Evolutionary conservation across 352 stramenopile species (phyloP).

Genomic region (Phytophthora hibernalis): DNA sequence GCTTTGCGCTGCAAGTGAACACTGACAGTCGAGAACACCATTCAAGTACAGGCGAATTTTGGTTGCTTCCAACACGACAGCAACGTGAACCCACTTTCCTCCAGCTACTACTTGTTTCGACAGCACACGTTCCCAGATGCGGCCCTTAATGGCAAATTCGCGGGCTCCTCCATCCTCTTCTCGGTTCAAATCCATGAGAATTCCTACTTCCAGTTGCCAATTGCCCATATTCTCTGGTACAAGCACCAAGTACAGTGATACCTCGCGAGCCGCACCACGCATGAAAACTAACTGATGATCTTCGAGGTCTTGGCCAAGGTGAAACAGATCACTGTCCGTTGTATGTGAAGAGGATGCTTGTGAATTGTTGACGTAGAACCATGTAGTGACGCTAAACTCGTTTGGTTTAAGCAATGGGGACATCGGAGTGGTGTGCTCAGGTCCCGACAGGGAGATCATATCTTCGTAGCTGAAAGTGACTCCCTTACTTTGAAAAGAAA

Average conservation of each 20-base stretch:
- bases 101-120: constrained; percentile 78
- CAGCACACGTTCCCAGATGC: constrained; percentile 65
- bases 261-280: constrained; percentile 67
- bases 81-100: constrained; percentile 86
- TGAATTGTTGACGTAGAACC: constrained; percentile 70
- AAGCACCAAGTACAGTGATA: constrained; percentile 69
- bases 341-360: neutral
- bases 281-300: constrained; percentile 75
- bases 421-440: constrained; percentile 38
- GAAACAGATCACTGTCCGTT: constrained; percentile 1
- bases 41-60: constrained; percentile 94
- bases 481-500: constrained; percentile 66
- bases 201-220: constrained; percentile 71
- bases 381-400: constrained; percentile 91
- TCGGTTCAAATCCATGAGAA: constrained; percentile 41
- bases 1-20: constrained; percentile 52
- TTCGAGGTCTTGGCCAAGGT: constrained; percentile 6
- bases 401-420: constrained; percentile 66
- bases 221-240: constrained; percentile 47
- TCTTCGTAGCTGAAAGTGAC: constrained; percentile 66
- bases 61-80: constrained; percentile 81
- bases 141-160: constrained; percentile 19
- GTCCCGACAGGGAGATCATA: constrained; percentile 42
- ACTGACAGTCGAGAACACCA: constrained; percentile 86
- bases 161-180: neutral